Evolutionary conservation across 2,329 filamentous ascomycete species (phyloP), one percentile per base, ranked within the genome.

Genomic region (Diaporthe eres): DNA sequence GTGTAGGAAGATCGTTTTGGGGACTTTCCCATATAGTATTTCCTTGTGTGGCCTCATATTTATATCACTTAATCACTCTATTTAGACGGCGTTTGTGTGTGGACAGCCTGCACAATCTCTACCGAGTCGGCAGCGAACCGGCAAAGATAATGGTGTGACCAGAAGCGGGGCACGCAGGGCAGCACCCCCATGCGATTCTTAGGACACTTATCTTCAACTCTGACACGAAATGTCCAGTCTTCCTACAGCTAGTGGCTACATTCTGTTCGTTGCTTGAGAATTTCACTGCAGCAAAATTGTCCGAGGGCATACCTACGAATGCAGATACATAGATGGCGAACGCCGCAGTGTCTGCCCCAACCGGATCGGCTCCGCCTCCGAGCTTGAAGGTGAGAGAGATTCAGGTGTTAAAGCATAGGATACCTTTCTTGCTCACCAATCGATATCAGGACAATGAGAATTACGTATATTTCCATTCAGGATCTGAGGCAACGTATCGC

Each of bases 401-500:
- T 6, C 4, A 7, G n/a, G 6, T n/a, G 19, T 47, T 17, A 49
- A 37, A 8, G 7, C 6, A 28, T 13, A 31, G 4, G 2, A 17
- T 13, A 3, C 25, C 55, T 0, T 15, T 13, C 2, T 8, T 25
- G 10, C 47, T 68, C 1, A 68, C 19, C 13, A 19, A 55, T 13
- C 6, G 4, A 31, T n/a, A 1, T 9, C 28, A 55, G 25, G 65
- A 82, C 74, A 76, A 78, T 13, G 71, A 71, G 39, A 71, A 81
- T 73, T 82, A 82, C 61, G 81, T 82, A 10, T 82, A 82, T 74
- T 82, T 82, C 68, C 81, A 82, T 65, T 82, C 81, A 1, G 81
- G 81, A n/a, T 76, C 81, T 25, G 80, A 82, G 72, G 79, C 79
- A 7, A 82, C 81, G 1, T 82, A 82, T 70, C 80, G 81, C 57